phyloP scores from a whole-genome alignment of 1,284 basidiomycete species.

The Cutaneotrichosporon daszewskae region DNA sequence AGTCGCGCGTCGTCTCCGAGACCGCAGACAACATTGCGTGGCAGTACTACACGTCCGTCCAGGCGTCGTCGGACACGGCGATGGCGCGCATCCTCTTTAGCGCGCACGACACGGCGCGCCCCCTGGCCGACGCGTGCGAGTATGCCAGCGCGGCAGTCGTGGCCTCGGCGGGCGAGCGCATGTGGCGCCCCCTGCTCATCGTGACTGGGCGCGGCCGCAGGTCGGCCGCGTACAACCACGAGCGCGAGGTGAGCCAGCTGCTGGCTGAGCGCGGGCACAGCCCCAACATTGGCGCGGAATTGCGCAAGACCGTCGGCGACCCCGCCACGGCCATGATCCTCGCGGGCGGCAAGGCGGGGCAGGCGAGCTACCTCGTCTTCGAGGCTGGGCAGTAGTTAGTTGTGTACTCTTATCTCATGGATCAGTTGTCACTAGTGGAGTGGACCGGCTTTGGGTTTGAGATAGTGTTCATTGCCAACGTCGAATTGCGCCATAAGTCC shows the following conservation, averaged over 20 bases:
- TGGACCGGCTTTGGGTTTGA: no score
- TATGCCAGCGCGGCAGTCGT: constrained; percentile 54
- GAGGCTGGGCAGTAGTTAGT: constrained; percentile 55
- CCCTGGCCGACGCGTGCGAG: constrained; percentile 52
- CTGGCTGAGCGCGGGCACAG: constrained; percentile 57
- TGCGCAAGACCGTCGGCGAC: constrained; percentile 75
- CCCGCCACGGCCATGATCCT: constrained; percentile 67
- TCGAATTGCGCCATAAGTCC: no score
- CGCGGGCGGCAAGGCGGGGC: constrained; percentile 50
- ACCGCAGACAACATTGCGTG: constrained; percentile 49
- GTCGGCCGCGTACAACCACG: constrained; percentile 57
- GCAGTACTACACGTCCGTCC: constrained; percentile 36
- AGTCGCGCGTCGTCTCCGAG: constrained; percentile 39
- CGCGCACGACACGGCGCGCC: constrained; percentile 27
- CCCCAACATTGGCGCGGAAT: constrained; percentile 54
- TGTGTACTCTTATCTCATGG: no score
- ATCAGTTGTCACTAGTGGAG: no score
- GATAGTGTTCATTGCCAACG: no score
- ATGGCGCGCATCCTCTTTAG: constrained; percentile 32
- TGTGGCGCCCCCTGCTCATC: constrained; percentile 54
- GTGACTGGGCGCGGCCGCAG: constrained; percentile 66
- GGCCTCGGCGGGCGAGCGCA: constrained; percentile 50
- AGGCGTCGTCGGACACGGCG: constrained; percentile 12
- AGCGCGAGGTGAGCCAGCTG: constrained; percentile 58
- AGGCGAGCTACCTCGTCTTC: constrained; percentile 62